phyloP scores from a whole-genome alignment of 371 early-diverging fungal genomes.

The Mucor plumbeus region DNA sequence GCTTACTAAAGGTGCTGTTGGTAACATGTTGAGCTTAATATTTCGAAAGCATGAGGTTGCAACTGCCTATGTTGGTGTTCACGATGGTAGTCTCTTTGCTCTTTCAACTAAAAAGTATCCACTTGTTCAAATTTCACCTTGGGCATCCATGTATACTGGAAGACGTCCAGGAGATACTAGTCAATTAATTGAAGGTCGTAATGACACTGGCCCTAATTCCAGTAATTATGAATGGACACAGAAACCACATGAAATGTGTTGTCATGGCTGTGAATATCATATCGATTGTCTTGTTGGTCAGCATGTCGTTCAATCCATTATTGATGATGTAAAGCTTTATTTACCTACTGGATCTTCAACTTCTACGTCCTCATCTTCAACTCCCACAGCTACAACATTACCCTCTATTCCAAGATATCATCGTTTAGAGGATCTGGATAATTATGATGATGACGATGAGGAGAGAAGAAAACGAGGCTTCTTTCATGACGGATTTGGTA shows the following conservation, averaged over 20 bases:
- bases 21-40: conserved; percentile 29
- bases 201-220: not conserved
- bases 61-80: conserved; percentile 59
- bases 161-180: conserved; percentile 36
- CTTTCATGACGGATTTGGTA: conserved; percentile 37
- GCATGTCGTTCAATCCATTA: conserved; percentile 26
- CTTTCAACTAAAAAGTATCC: conserved; percentile 66
- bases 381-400: not conserved
- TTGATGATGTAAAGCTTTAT: conserved; percentile 13
- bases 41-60: conserved; percentile 10
- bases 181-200: conserved; percentile 30
- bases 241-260: conserved; percentile 31
- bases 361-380: not conserved
- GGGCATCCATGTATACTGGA: conserved; percentile 48
- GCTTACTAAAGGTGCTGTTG: conserved; percentile 35
- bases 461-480: conserved; percentile 25
- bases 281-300: conserved; percentile 42
- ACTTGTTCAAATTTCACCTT: conserved; percentile 51
- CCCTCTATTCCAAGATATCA: not conserved
- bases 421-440: not conserved
- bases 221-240: conserved; percentile 20
- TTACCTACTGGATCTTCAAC: conserved; percentile 12
- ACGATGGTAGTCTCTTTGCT: conserved; percentile 63
- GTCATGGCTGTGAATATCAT: conserved; percentile 43
- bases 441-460: conserved; percentile 1